Percentiles rank a stretch among this genome's conserved stretches.
Conservation (phyloP, 805 yeast genomes). For the Metschnikowia drakensbergensis region DNA sequence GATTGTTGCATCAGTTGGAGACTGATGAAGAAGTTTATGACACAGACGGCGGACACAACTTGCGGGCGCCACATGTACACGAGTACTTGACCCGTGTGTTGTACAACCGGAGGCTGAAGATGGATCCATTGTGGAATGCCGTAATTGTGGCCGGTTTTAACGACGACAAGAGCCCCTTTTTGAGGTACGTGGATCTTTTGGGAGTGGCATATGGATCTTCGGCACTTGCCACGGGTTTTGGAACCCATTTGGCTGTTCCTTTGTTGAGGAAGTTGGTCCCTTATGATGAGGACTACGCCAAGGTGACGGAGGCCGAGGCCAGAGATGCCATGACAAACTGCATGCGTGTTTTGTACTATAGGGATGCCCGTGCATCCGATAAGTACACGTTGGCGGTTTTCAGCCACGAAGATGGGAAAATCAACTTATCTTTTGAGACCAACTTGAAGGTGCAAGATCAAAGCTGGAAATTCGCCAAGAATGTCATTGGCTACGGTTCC, state of each 20-base stretch:
- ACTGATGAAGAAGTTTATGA: conserved; percentile 74
- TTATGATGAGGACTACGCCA: conserved; percentile 67
- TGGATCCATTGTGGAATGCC: conserved; percentile 97
- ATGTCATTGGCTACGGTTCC: conserved; percentile 87
- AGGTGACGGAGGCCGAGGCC: conserved; percentile 71
- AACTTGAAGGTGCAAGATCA: conserved; percentile 65
- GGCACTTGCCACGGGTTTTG: conserved; percentile 92
- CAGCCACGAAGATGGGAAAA: conserved; percentile 41
- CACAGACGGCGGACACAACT: conserved; percentile 50
- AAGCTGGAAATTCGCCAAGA: conserved; percentile 88
- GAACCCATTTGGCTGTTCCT: conserved; percentile 92
- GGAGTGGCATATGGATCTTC: conserved; percentile 91
- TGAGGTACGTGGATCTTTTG: conserved; percentile 82
- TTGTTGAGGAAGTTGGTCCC: conserved; percentile 81
- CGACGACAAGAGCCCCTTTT: conserved; percentile 58
- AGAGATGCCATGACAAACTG: conserved; percentile 71
- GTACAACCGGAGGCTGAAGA: conserved; percentile 83
- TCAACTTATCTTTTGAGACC: conserved; percentile 60
- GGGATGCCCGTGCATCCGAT: conserved; percentile 94
- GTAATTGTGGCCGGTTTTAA: conserved; percentile 86
- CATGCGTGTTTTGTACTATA: conserved; percentile 90
- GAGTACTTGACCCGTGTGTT: conserved; percentile 81
- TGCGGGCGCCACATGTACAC: conserved; percentile 85
- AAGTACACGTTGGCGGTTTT: conserved; percentile 78
- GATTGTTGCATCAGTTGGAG: conserved; percentile 72